Base-by-base conservation (phyloP, 2,329 filamentous ascomycete species). In the Colletotrichum liaoningense region DNA sequence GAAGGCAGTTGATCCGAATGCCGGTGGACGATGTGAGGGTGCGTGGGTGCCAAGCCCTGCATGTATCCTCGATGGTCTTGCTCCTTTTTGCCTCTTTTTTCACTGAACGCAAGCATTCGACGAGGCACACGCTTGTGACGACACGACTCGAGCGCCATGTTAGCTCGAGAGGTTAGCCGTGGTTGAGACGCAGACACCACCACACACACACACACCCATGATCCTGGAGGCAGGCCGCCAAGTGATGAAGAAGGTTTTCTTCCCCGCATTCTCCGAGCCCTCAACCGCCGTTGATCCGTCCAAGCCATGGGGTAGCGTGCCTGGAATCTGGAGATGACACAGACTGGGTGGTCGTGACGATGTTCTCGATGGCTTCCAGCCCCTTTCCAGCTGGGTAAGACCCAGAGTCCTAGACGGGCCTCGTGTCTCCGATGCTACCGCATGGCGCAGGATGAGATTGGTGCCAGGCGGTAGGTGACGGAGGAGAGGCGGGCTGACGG, bases 371-470 rank as follows among this genome's bases (percentile, higher is more conserved):
- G 26, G 24, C 58, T 46, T 62, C 58, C 58, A 46, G 63, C 16
- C 46, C 11, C 19, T 49, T 54, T n/a, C 49, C 58, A 63, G 35
- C 35, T 46, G 22, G 22, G 16, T 22, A 42, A 24, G 19, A 56
- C 33, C 33, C 55, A 49, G 42, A 49, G 64, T 33, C n/a, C 30
- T 46, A 67, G 24, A 52, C 28, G 63, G 46, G 49, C 69, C 14
- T 60, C 35, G 38, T 30, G 58, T 68, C 16, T 72, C 28, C 57
- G 52, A 54, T 72, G 57, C 65, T 68, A 72, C 69, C 58, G 52
- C 64, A 42, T 57, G 49, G 30, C 58, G 14, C 57, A 55, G 35
- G 49, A 12, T 35, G 14, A 42, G 55, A 9, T 49, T 26, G 42
- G 26, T 67, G 24, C 42, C 19, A 49, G 42, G 19, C 8, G 19